These are phyloP conservation scores for Penicillium nucicola DNA, from an alignment of 495 filamentous ascomycete species.

Conservation along the genomic window DNA sequence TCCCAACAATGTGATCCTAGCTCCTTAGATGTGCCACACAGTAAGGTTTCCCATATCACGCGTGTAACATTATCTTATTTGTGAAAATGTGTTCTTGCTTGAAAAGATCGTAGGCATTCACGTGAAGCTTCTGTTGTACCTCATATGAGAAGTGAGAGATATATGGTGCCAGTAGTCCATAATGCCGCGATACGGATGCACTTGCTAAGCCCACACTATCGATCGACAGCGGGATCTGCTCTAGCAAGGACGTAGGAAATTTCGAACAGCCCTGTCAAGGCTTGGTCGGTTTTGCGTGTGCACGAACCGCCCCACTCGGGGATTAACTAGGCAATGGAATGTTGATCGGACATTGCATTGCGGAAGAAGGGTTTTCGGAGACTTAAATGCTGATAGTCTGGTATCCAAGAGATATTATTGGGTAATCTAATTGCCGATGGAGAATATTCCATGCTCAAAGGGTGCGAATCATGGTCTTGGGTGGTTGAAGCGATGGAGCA, in stretches of 20 bases:
- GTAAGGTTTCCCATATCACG: not conserved
- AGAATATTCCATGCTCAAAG: not conserved
- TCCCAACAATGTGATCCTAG: slow-evolving; percentile 13
- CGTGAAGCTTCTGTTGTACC: no score
- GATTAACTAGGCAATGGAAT: slow-evolving; percentile 11
- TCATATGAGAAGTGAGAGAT: no score
- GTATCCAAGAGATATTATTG: not conserved
- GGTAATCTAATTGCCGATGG: not conserved
- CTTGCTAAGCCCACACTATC: not conserved
- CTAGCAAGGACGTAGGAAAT: not conserved
- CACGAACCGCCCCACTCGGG: not conserved
- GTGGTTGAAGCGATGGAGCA: not conserved
- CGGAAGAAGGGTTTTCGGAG: not conserved
- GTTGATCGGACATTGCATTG: slow-evolving; percentile 8
- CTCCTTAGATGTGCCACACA: slow-evolving; percentile 10
- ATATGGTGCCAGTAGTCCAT: no score
- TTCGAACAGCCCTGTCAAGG: not conserved
- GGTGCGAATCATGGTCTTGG: not conserved
- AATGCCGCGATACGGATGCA: not conserved
- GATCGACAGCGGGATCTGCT: not conserved
- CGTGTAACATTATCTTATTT: not conserved
- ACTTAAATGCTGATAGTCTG: not conserved
- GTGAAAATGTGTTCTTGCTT: no score
- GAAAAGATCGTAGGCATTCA: no score
- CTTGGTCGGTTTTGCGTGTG: not conserved